Evolutionary conservation across 768 basidiomycete species (phyloP).

Genomic region (Leccinum barrowsii): DNA sequence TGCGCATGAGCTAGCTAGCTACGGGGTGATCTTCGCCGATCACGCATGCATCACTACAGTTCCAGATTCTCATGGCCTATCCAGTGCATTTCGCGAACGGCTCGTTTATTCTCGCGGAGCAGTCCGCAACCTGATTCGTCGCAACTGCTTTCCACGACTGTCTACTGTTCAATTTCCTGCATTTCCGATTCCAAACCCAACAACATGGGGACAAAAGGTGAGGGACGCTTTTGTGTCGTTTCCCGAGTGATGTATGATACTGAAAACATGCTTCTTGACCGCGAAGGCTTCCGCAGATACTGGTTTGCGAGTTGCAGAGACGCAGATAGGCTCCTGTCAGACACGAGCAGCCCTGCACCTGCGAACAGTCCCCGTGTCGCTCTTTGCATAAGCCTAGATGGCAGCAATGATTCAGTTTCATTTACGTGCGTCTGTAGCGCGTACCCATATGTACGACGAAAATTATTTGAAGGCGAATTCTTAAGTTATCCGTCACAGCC

Average conservation of each 20-base stretch:
- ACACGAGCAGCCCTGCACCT: not conserved
- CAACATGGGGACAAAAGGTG: conserved; percentile 2
- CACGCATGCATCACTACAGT: conserved; percentile 22
- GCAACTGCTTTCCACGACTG: conserved; percentile 1
- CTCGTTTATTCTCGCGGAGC: conserved; percentile 8
- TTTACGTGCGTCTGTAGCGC: not conserved
- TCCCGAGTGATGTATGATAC: not conserved
- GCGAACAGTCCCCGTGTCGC: not conserved
- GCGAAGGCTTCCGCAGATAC: not conserved
- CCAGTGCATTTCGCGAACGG: conserved; percentile 10
- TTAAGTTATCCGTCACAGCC: not conserved
- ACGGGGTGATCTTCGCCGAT: conserved; percentile 16
- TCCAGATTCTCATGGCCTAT: conserved; percentile 2
- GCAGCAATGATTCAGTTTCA: not conserved
- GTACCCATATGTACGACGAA: not conserved
- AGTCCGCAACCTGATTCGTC: conserved; percentile 13
- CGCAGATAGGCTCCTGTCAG: not conserved
- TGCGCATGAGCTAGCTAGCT: conserved; percentile 1
- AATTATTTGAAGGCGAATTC: not conserved
- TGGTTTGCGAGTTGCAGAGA: not conserved
- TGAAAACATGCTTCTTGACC: not conserved
- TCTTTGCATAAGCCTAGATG: not conserved
- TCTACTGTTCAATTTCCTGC: conserved; percentile 11
- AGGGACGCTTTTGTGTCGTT: not conserved
- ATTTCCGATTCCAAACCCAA: not conserved